Evolutionary conservation across 768 basidiomycete genomes (phyloP), one percentile per base, ranked within the genome.

Genomic region (Hebeloma cylindrosporum): DNA sequence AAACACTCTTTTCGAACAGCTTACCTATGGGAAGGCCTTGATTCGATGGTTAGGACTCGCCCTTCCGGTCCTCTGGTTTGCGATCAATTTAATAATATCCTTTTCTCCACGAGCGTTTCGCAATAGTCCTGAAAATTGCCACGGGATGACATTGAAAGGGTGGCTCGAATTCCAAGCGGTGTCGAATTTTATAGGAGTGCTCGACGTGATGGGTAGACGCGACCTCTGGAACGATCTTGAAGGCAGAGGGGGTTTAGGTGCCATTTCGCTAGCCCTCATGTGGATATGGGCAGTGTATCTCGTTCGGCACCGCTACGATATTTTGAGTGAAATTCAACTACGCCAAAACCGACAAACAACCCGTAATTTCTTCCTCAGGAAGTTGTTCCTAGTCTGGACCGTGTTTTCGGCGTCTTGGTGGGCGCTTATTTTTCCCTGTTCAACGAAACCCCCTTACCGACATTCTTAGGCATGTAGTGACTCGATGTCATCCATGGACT

Each of bases 261-360:
- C 44, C 5, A 20, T 51, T 5, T 43, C 56, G 5, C 28, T 54
- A 4, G 16, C 32, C 7, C 20, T 38, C 2, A 30, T 57, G 32
- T 57, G 56, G 56, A 45, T 48, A 10, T 54, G 50, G 52, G 52
- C 43, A 3, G 27, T 58, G 18, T 58, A 54, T 33, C 32, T 50
- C 14, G 33, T 47, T 10, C 44, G 48, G 11, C 53, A 58, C 35
- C 40, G 37, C 26, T 32, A 50, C 18, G 51, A 47, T 25, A 47
- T 50, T 37, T 27, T 41, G 37, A 36, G 47, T 1, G 37, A 47
- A 20, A 27, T 41, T 17, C 13, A 14, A 8, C 26, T 26, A n/a
- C 33, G 32, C 31, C 8, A 20, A 26, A 21, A 35, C 13, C 16
- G n/a, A 13, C 31, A 28, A n/a, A n/a, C n/a, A n/a, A n/a, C n/a